Conservation (phyloP, 495 filamentous ascomycete genomes). For the Hypomontagnella submonticulosa region DNA sequence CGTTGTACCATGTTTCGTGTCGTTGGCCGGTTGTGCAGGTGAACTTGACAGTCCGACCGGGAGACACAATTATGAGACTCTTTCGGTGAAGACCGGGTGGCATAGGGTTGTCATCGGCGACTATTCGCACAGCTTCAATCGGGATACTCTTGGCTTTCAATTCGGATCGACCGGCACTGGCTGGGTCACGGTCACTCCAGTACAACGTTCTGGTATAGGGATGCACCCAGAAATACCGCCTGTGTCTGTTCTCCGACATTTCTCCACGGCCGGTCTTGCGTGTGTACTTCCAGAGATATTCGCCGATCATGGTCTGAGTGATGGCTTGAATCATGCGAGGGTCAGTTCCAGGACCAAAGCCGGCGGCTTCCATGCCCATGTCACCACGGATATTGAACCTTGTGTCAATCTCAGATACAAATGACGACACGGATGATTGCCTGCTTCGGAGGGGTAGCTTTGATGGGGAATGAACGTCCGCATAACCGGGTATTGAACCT, state of each 20-base stretch:
- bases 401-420: conserved; percentile 90
- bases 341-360: conserved; percentile 76
- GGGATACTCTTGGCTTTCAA: conserved; percentile 92
- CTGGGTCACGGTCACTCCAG: conserved; percentile 93
- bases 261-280: conserved; percentile 86
- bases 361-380: conserved; percentile 66
- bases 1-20: conserved; percentile 99
- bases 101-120: conserved; percentile 96
- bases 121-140: conserved; percentile 91
- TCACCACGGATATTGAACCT: conserved; percentile 80
- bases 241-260: conserved; percentile 87
- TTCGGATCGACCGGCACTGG: conserved; percentile 77
- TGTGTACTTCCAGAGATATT: conserved; percentile 99
- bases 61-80: conserved; percentile 89
- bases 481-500: conserved; percentile 48
- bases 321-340: conserved; percentile 99
- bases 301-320: conserved; percentile 99
- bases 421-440: conserved; percentile 91
- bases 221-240: conserved; percentile 98
- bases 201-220: conserved; percentile 97
- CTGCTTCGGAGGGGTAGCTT: conserved; percentile 58
- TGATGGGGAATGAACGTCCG: conserved; percentile 55
- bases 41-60: conserved; percentile 87
- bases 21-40: conserved; percentile 92
- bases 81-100: conserved; percentile 94